phyloP scores from a whole-genome alignment of 768 basidiomycete species.

The Scleroderma bovista region DNA sequence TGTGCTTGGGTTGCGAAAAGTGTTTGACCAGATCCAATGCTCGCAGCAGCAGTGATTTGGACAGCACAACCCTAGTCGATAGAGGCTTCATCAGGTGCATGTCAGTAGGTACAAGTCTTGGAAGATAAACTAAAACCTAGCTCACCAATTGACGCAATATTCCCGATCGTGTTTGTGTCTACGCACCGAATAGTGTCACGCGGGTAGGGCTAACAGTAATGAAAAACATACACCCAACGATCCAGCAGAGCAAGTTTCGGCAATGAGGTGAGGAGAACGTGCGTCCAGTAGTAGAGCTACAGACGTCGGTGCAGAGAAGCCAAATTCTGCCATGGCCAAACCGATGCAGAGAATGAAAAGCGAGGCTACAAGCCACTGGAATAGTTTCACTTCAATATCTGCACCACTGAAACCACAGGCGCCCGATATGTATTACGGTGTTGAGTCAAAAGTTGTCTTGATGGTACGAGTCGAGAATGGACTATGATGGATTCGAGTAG shows the following conservation, averaged over 20 bases:
- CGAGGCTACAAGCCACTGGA: slow-evolving; percentile 34
- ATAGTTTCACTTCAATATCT: too few relatives aligned
- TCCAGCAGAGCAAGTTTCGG: slow-evolving; percentile 58
- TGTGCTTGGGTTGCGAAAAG: slow-evolving; percentile 34
- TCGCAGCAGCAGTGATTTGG: slow-evolving; percentile 60
- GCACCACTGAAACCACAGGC: too few relatives aligned
- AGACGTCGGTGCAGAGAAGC: slow-evolving; percentile 37
- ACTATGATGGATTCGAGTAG: too few relatives aligned
- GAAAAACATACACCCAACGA: slow-evolving; percentile 54
- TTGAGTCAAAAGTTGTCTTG: too few relatives aligned
- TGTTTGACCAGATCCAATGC: slow-evolving; percentile 41
- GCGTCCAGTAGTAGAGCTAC: slow-evolving; percentile 69
- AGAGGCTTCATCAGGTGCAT: too few relatives aligned
- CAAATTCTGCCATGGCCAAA: slow-evolving; percentile 38
- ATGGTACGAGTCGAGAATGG: too few relatives aligned
- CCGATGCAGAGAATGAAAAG: slow-evolving; percentile 35
- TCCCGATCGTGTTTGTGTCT: slow-evolving; percentile 53
- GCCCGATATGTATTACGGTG: too few relatives aligned
- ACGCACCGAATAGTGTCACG: neutral
- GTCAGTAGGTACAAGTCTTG: too few relatives aligned
- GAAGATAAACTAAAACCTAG: neutral
- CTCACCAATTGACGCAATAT: slow-evolving; percentile 37
- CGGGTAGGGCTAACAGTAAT: neutral
- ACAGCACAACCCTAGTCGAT: slow-evolving; percentile 64
- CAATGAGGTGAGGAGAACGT: slow-evolving; percentile 50